Conservation (phyloP, 2,329 filamentous ascomycete species). For the Microcyclospora pomicola region DNA sequence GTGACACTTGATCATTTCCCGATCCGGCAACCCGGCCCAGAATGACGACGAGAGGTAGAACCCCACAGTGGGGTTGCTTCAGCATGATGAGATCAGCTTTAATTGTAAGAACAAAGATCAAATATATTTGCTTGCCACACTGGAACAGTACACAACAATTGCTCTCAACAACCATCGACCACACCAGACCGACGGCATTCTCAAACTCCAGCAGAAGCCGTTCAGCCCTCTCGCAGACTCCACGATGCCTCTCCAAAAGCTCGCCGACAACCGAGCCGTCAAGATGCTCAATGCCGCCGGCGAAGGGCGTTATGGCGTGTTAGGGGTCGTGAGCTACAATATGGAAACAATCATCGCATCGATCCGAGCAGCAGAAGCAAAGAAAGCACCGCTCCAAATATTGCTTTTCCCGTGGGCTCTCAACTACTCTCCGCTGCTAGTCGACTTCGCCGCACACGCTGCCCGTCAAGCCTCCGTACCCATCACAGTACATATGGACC, state of each 20-base stretch:
- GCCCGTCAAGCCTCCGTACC: constrained; percentile 29
- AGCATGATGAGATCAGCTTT: too few relatives aligned
- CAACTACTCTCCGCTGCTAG: constrained; percentile 44
- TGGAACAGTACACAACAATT: too few relatives aligned
- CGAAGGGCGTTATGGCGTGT: constrained; percentile 18
- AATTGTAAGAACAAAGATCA: too few relatives aligned
- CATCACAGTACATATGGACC: constrained; percentile 34
- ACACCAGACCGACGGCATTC: too few relatives aligned
- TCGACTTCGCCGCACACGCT: constrained; percentile 33
- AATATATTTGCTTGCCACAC: too few relatives aligned
- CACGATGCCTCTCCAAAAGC: constrained; percentile 4
- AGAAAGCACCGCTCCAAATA: constrained; percentile 54
- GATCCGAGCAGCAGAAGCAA: constrained; percentile 54
- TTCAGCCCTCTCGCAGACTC: background rate
- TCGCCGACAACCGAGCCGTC: constrained; percentile 15
- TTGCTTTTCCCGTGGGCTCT: constrained; percentile 64
- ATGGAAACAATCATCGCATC: constrained; percentile 57
- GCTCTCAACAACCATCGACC: too few relatives aligned
- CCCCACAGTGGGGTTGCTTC: too few relatives aligned
- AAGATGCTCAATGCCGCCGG: constrained; percentile 18
- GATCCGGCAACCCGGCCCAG: too few relatives aligned
- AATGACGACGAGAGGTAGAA: too few relatives aligned
- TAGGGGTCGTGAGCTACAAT: constrained; percentile 27
- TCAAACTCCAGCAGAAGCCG: too few relatives aligned
- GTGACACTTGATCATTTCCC: too few relatives aligned